Evolutionary conservation across 2,329 filamentous ascomycete genomes (phyloP), one percentile per base, ranked within the genome.

Genomic region (Coniosporium tulheliwenetii): DNA sequence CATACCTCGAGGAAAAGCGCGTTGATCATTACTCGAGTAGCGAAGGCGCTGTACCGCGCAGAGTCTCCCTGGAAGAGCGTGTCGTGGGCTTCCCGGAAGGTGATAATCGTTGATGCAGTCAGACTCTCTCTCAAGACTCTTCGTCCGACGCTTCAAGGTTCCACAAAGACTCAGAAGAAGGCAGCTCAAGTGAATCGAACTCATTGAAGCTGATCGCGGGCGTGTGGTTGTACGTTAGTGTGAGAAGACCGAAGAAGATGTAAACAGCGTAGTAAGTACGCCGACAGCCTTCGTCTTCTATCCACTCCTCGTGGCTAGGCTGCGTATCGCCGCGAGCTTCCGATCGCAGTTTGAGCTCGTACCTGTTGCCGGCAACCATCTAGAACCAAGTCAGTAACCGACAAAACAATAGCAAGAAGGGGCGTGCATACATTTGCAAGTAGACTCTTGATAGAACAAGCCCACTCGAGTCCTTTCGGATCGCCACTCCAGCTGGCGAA

Each of bases 401-500:
- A 30, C 30, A 34, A 29, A 7, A 40, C 19, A 29, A 36, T 26
- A 32, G 13, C 33, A 10, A 26, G 19, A 40, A 3, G 12, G 15
- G 26, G 8, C 14, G 30, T 38, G 52, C 61, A 53, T 57, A 66
- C 63, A 64, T 96, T 96, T 49, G 89, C 89, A 39, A 98, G 75
- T 33, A 96, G 71, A 68, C 86, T 93, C 74, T 96, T 96, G 64
- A 98, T 96, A 2, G 91, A 96, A 62, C 89, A 96, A 31, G 91
- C 87, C 91, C 91, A 98, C 61, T 98, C 91, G 2, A 98, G 72
- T 32, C 91, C 91, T 63, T 95, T 96, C 31, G 91, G 82, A 55
- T 96, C 91, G 53, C 91, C 91, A 59, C 91, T 96, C 91, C 91
- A 98, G 69, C 87, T 96, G 41, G 91, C 86, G 59, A 98, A 96